A percentile compares a stretch with the other conserved stretches of the same genome.
phyloP scores from a whole-genome alignment of 1,284 basidiomycete species.

The Lentinus polychrous region DNA sequence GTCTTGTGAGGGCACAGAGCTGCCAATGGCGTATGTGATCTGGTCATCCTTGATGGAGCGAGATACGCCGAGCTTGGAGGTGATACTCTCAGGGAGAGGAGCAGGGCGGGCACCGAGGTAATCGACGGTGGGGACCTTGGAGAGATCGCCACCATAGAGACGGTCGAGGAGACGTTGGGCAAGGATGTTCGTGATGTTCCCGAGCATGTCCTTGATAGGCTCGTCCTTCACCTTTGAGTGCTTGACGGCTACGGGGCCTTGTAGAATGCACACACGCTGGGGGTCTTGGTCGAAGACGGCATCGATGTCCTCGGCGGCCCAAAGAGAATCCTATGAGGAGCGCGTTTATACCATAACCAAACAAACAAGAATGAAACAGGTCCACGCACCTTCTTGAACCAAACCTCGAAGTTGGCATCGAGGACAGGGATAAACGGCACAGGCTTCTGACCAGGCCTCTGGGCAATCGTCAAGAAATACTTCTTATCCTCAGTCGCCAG shows the following conservation, averaged over 20 bases:
- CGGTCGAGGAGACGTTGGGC: slow-evolving; percentile 78
- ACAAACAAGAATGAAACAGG: slow-evolving; percentile 5
- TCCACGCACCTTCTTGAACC: slow-evolving; percentile 89
- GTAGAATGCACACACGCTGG: slow-evolving; percentile 95
- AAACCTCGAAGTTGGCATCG: slow-evolving; percentile 89
- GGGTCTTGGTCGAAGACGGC: slow-evolving; percentile 98
- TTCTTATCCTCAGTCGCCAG: slow-evolving; percentile 94
- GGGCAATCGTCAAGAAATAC: slow-evolving; percentile 92
- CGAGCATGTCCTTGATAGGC: slow-evolving; percentile 88
- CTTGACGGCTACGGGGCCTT: slow-evolving; percentile 93
- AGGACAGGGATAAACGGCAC: slow-evolving; percentile 98
- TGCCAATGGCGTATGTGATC: slow-evolving; percentile 53
- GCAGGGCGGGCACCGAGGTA: slow-evolving; percentile 69
- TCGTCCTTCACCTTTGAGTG: slow-evolving; percentile 87
- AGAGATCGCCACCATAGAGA: slow-evolving; percentile 76
- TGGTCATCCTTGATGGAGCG: slow-evolving; percentile 38
- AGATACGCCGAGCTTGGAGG: slow-evolving; percentile 38
- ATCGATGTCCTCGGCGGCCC: slow-evolving; percentile 98
- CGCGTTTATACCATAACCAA: not conserved
- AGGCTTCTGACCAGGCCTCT: slow-evolving; percentile 96
- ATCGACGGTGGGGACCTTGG: slow-evolving; percentile 77
- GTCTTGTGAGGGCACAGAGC: slow-evolving; percentile 48
- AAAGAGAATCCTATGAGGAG: slow-evolving; percentile 82
- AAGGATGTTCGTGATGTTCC: slow-evolving; percentile 78
- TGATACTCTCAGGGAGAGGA: slow-evolving; percentile 23